These are phyloP conservation scores for Phlyctochytrium bullatum DNA, from an alignment of 192 early-diverging fungal species.

Conservation along the genomic window DNA sequence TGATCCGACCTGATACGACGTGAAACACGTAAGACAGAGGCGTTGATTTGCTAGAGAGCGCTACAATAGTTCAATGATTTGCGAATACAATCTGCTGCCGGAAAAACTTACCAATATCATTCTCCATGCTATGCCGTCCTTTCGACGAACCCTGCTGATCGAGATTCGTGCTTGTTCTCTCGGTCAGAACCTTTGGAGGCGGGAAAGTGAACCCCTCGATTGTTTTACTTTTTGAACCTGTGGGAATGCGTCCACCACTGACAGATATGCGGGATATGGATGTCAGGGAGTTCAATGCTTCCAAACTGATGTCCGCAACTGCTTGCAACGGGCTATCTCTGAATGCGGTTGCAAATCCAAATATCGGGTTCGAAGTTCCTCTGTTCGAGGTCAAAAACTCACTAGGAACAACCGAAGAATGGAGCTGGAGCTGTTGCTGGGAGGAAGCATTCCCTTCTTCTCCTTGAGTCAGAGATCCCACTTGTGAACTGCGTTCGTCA, in stretches of 20 bases:
- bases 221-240: no score
- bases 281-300: background rate
- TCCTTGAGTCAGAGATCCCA: background rate
- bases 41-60: no score
- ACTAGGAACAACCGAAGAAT: no score
- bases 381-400: background rate
- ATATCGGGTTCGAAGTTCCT: background rate
- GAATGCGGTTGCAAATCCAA: background rate
- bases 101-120: no score
- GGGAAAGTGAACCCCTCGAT: no score
- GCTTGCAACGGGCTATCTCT: background rate
- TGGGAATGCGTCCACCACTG: background rate
- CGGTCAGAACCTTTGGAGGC: no score
- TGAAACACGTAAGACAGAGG: background rate
- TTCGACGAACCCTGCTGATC: no score
- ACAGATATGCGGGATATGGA: background rate
- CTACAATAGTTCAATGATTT: no score
- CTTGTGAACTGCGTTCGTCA: background rate
- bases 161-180: no score
- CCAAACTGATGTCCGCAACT: background rate
- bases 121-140: no score
- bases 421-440: background rate
- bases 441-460: background rate
- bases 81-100: no score
- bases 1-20: background rate